These are phyloP conservation scores for Monocercomonoides exilis DNA, from an alignment of 78 protist species.

Conservation along the genomic window DNA sequence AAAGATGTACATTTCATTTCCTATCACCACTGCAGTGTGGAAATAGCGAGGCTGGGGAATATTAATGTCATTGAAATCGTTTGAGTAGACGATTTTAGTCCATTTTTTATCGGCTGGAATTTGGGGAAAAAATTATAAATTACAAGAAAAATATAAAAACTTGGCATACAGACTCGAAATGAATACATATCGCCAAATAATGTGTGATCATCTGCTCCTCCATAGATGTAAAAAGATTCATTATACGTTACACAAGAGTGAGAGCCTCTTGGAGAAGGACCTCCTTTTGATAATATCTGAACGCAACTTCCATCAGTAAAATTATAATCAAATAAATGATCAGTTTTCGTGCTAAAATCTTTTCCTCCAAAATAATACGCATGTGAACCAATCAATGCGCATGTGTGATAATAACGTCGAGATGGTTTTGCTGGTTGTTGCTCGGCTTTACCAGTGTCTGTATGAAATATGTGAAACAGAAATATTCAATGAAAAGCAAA, in stretches of 20 bases:
- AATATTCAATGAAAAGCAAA: no score
- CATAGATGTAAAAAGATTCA: neutral
- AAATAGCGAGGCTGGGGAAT: neutral
- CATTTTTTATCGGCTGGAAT: no score
- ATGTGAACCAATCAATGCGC: neutral
- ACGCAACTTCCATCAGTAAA: neutral
- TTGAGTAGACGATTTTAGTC: neutral
- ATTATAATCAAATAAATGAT: neutral
- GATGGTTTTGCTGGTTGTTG: neutral
- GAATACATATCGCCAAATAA: no score
- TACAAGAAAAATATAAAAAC: neutral
- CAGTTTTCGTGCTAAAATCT: neutral
- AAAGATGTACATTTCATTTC: neutral
- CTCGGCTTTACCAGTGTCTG: no score
- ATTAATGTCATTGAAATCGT: neutral
- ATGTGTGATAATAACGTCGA: neutral
- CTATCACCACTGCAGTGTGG: neutral
- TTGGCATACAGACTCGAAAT: no score
- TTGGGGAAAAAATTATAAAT: no score
- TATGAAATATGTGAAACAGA: no score
- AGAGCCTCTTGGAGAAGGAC: neutral
- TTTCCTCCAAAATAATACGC: constrained; percentile 4
- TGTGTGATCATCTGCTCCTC: no score
- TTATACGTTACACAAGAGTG: neutral
- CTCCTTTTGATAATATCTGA: neutral